Evolutionary conservation across 2,329 filamentous ascomycete species (phyloP).

Genomic region (Fusarium albidum): DNA sequence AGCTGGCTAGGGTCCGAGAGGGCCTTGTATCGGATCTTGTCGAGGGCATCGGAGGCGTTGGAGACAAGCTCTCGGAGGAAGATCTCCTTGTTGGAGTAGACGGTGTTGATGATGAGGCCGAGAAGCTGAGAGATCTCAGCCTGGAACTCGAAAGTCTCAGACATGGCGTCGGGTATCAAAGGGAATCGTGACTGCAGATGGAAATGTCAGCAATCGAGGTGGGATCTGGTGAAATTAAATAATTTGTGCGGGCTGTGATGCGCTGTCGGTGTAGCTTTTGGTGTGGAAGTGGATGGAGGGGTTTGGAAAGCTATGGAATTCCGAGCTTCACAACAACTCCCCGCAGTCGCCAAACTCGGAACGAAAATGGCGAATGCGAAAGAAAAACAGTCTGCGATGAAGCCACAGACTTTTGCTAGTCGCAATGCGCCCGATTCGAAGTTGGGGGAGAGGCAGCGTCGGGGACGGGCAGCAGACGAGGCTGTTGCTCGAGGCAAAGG

Average conservation of each 20-base stretch:
- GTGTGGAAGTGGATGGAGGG: slow-evolving; percentile 29
- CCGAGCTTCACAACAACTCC: slow-evolving; percentile 4
- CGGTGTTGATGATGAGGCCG: slow-evolving; percentile 99
- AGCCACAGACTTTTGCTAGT: slow-evolving; percentile 3
- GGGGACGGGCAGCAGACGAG: slow-evolving; percentile 10
- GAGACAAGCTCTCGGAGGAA: slow-evolving; percentile 98
- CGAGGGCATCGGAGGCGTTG: slow-evolving; percentile 97
- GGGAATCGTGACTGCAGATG: slow-evolving; percentile 40
- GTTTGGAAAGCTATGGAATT: slow-evolving; percentile 26
- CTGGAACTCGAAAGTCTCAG: slow-evolving; percentile 99
- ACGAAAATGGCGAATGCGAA: slow-evolving; percentile 1
- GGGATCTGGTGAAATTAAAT: slow-evolving; percentile 4
- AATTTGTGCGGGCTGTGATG: not conserved
- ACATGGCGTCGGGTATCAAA: slow-evolving; percentile 71
- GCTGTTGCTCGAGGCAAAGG: slow-evolving; percentile 13
- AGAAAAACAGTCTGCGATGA: not conserved
- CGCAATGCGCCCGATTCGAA: not conserved
- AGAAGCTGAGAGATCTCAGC: slow-evolving; percentile 99
- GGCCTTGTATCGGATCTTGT: slow-evolving; percentile 99
- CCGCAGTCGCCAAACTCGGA: not conserved
- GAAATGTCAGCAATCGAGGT: slow-evolving; percentile 27
- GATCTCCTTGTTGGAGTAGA: slow-evolving; percentile 99
- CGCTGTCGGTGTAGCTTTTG: slow-evolving; percentile 12
- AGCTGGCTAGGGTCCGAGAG: slow-evolving; percentile 97
- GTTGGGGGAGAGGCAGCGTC: not conserved